Base-by-base conservation (phyloP, 805 yeast genomes). In the Wickerhamiella parazyma region DNA sequence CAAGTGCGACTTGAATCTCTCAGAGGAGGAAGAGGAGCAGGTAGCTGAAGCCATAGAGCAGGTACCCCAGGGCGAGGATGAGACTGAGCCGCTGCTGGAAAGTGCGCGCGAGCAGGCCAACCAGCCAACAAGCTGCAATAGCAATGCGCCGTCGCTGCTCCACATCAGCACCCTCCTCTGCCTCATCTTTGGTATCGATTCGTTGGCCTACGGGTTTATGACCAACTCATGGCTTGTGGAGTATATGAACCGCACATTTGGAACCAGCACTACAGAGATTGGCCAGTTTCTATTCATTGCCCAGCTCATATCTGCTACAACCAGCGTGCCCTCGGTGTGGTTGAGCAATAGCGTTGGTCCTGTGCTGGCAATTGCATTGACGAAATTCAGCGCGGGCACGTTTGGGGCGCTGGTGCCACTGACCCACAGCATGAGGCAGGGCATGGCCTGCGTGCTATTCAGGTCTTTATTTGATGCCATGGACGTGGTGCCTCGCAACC, bases 401-500 rank as follows among this genome's bases (percentile, higher is more conserved):
- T 74, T 82, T 47, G 72, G 78, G 52, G 66, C 73, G 2, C 39
- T 67, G 11, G 65, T 76, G 9, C 82, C 84, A 4, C 49, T 71
- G 3, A 61, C 69, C 6, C 65, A 69, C 14, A 46, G 48, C 18
- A 54, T 54, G 31, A 48, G 64, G n/a, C 47, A 57, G 0, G 80
- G 89, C 0, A 67, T 80, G 21, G 44, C 63, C 0, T 59, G 75
- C 5, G 64, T 80, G 26, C 50, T 78, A 17, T 56, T 72, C 20
- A 75, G 82, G 49, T 76, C 76, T 47, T 63, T 78, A 2, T 73
- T 84, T 0, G 68, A 78, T 2, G 75, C 87, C 1, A 84, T 86
- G 87, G 96, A 86, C 57, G 94, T 85, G 22, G 91, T 85, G 2
- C 95, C 95, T 6, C 72, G 96, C 41, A 95, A 85, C 61, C 73